Percentiles rank a stretch among this genome's conserved stretches.
Evolutionary conservation across 768 basidiomycete genomes (phyloP).

Genomic region (Trametes elegans): DNA sequence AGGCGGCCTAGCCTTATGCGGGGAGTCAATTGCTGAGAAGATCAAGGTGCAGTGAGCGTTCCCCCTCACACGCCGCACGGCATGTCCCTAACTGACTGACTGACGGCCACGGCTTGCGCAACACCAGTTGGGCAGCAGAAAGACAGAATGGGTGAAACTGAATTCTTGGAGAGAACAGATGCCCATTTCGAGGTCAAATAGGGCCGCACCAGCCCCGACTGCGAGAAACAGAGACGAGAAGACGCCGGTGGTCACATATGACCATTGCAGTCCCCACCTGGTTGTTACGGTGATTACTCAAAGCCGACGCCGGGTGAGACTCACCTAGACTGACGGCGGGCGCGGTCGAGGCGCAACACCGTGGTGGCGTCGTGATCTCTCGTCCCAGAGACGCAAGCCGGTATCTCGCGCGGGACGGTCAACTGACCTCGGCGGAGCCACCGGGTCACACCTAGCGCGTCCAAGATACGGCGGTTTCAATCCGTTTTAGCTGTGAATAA

Average conservation of each 20-base stretch:
- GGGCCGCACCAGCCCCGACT: not conserved
- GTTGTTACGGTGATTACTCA: too few species aligned
- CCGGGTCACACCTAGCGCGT: too few species aligned
- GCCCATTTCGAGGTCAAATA: not conserved
- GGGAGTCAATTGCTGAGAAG: not conserved
- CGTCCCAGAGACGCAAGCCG: not conserved
- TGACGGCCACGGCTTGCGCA: too few species aligned
- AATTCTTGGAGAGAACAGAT: not conserved
- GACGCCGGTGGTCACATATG: too few species aligned
- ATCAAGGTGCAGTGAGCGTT: not conserved
- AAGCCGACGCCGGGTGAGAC: too few species aligned
- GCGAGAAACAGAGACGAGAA: not conserved
- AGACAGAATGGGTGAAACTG: too few species aligned
- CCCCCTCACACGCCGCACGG: not conserved
- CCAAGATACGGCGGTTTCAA: not conserved
- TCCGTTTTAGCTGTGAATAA: not conserved
- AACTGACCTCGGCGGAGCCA: too few species aligned
- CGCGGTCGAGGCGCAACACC: not conserved
- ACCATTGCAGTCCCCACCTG: too few species aligned
- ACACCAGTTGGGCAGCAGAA: too few species aligned
- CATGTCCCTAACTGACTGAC: not conserved
- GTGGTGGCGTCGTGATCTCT: conserved; percentile 4
- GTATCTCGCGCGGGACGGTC: not conserved
- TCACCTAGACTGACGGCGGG: not conserved
- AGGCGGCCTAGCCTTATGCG: not conserved